A percentile compares a stretch with the other conserved stretches of the same genome.
Conservation (phyloP, 768 basidiomycete species). For the Termitomyces heimii region DNA sequence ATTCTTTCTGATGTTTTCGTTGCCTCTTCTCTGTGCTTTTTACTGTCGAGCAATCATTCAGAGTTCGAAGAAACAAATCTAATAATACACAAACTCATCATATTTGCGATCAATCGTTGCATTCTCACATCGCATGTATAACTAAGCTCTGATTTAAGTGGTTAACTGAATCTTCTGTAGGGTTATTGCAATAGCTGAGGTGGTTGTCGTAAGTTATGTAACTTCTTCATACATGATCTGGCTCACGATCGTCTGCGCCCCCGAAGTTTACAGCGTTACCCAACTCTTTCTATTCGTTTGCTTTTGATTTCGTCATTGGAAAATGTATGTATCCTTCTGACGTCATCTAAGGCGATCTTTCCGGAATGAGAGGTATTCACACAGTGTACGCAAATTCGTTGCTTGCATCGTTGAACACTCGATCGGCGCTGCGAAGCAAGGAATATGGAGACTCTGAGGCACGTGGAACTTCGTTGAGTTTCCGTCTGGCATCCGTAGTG, state of each 20-base stretch:
- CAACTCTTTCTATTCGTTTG: conserved; percentile 39
- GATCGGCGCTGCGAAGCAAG: conserved; percentile 24
- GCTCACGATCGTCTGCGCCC: neutral
- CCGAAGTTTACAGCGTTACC: conserved; percentile 34
- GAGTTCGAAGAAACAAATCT: conserved; percentile 35
- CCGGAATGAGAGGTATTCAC: neutral
- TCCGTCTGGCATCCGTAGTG: conserved; percentile 23
- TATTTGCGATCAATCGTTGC: conserved; percentile 46
- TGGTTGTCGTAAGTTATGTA: conserved; percentile 23
- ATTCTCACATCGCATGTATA: conserved; percentile 43
- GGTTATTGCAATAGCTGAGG: conserved; percentile 31
- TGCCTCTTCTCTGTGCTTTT: conserved; percentile 33
- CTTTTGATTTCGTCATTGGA: conserved; percentile 47
- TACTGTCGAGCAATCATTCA: conserved; percentile 34
- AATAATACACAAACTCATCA: conserved; percentile 38
- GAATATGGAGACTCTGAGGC: conserved; percentile 13
- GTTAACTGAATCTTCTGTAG: conserved; percentile 17
- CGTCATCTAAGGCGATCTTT: neutral
- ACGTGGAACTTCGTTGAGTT: conserved; percentile 27
- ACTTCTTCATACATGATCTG: neutral
- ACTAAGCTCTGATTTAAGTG: neutral
- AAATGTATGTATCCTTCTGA: conserved; percentile 26
- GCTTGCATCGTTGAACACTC: conserved; percentile 39
- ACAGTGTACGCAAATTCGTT: conserved; percentile 43
- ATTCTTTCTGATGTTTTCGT: conserved; percentile 43